Evolutionary conservation across 306 rosid genomes (phyloP).

Genomic region (Cucurbita moschata): DNA sequence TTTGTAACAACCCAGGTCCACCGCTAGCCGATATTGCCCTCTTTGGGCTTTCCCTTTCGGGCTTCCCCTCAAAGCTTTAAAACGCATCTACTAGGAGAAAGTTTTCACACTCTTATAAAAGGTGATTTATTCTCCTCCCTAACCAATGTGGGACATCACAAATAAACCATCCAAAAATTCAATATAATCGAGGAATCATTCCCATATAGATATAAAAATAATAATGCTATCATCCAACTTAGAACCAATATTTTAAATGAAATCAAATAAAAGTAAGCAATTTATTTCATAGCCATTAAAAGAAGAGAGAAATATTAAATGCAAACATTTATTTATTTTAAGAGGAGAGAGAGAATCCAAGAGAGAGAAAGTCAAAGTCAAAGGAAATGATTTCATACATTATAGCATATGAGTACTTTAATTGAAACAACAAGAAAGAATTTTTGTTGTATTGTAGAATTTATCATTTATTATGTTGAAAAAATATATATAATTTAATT

Average conservation of each 20-base stretch:
- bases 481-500: too few species aligned
- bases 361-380: not conserved
- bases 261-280: not conserved
- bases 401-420: not conserved
- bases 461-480: too few species aligned
- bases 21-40: too few species aligned
- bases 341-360: not conserved
- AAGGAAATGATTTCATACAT: not conserved
- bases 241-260: not conserved
- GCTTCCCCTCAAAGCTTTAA: too few species aligned
- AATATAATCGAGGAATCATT: not conserved
- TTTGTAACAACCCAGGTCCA: too few species aligned
- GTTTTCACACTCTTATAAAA: too few species aligned
- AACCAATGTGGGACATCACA: too few species aligned
- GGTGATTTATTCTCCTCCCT: too few species aligned
- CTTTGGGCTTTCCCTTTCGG: too few species aligned
- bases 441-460: not conserved
- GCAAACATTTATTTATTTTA: not conserved
- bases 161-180: not conserved
- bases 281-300: not conserved
- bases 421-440: not conserved
- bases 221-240: not conserved
- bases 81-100: too few species aligned
- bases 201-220: not conserved
- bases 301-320: not conserved